Evolutionary conservation across 805 yeast genomes (phyloP), one percentile per base, ranked within the genome.

Genomic region (Debaryomyces hansenii): DNA sequence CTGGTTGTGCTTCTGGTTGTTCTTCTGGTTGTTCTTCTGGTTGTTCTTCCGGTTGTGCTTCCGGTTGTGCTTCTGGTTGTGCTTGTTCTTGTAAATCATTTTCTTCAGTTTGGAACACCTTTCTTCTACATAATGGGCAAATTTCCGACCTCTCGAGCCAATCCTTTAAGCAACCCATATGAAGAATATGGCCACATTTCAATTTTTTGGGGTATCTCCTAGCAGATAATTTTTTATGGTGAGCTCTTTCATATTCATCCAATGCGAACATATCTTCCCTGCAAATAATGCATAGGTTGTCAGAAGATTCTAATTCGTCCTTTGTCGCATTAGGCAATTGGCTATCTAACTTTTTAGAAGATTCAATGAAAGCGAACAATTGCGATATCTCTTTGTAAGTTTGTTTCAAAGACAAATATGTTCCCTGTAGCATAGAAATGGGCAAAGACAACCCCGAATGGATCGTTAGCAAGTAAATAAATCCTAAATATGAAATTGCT

Each of bases 111-210:
- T 47, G 57, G 49, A 72, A 72, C 5, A 90, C 95, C 9, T 82
- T 79, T 27, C 84, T 74, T 50, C 96, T 75, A 63, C 99, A 94
- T 44, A 91, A 82, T 1, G 99, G 99, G 69, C 99, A 94, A n/a
- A 82, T 80, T 55, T 85, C 92, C 0, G 96, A 89, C 53, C 96
- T 78, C 59, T 88, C 95, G 55, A 94, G 74, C 99, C 99, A 94
- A 54, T 87, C 85, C 58, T 89, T 87, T 51, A 94, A 75, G 64
- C 99, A 94, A 4, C 94, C 91, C 67, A 86, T 70, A 63, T 94
- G 99, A 47, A 92, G 74, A 40, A 89, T 84, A 64, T 94, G 99
- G 20, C 89, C 87, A 72, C 99, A 94, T 1, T 72, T 75, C 41
- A 94, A 72, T 58, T 78, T 85, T 63, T 89, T 90, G 4, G 98